Conservation (phyloP, 331 rosid species). For the Phaseolus coccineus region DNA sequence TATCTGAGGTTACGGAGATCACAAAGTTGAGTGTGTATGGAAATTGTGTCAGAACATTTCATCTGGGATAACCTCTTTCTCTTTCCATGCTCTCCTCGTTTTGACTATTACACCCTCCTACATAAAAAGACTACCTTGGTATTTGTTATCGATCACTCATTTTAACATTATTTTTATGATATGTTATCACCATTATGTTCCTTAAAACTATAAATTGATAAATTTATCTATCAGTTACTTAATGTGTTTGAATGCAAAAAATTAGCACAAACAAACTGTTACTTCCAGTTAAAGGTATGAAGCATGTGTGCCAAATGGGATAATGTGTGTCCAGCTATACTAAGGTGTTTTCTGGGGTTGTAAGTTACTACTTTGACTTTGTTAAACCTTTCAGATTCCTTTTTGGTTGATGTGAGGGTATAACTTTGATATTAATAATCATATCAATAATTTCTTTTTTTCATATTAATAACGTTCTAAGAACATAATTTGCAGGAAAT, state of each 20-base stretch:
- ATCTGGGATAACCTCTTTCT: conserved; percentile 27
- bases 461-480: no score
- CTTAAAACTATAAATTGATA: background rate
- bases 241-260: background rate
- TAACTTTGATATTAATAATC: no score
- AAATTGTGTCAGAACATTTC: conserved; percentile 54
- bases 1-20: conserved; percentile 49
- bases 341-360: background rate
- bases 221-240: background rate
- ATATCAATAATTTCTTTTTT: no score
- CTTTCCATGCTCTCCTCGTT: conserved; percentile 32
- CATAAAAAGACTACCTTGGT: background rate
- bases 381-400: background rate
- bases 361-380: background rate
- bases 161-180: background rate
- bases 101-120: conserved; percentile 28
- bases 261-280: background rate
- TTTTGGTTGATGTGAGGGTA: no score
- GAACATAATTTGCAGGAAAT: no score
- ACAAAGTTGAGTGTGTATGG: conserved; percentile 53
- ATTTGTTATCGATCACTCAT: background rate
- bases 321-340: background rate
- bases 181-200: background rate
- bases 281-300: conserved; percentile 4
- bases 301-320: background rate